phyloP scores from a whole-genome alignment of 495 filamentous ascomycete genomes.

The Neurospora sp. region DNA sequence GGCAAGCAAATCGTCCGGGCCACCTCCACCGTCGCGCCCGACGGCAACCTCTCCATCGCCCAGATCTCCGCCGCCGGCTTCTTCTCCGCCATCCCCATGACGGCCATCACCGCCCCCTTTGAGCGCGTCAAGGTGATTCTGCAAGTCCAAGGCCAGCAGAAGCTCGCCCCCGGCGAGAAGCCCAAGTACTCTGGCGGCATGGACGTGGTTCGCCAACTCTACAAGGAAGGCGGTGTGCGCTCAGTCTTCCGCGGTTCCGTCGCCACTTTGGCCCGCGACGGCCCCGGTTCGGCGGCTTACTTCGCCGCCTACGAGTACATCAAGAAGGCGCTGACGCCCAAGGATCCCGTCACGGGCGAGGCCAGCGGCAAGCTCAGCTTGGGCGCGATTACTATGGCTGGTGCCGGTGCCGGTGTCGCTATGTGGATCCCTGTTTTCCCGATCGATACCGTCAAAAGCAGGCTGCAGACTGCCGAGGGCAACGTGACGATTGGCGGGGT shows the following conservation, averaged over 20 bases:
- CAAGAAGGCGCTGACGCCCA: constrained; percentile 79
- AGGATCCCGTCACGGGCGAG: constrained; percentile 64
- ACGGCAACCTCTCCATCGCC: constrained; percentile 61
- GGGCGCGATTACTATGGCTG: constrained; percentile 72
- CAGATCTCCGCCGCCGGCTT: constrained; percentile 91
- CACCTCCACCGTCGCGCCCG: constrained; percentile 53
- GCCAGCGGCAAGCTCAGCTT: constrained; percentile 65
- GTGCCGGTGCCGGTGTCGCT: constrained; percentile 83
- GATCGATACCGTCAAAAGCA: constrained; percentile 89
- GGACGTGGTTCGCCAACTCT: constrained; percentile 93
- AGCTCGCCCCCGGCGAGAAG: constrained; percentile 76
- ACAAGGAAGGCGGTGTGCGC: constrained; percentile 79
- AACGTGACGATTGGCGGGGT: constrained; percentile 74
- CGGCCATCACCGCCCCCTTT: constrained; percentile 91
- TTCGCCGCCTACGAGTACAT: constrained; percentile 96
- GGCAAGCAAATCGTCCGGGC: constrained; percentile 76
- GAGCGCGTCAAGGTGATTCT: constrained; percentile 98
- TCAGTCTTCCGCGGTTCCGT: constrained; percentile 84
- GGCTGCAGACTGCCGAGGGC: constrained; percentile 85
- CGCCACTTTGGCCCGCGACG: constrained; percentile 89
- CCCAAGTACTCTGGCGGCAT: constrained; percentile 81
- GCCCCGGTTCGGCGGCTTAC: constrained; percentile 86
- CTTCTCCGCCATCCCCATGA: constrained; percentile 98
- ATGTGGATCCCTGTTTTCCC: constrained; percentile 99
- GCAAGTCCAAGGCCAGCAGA: constrained; percentile 92